These are phyloP conservation scores for Martiniozyma abietophila DNA, from an alignment of 805 yeast species.

Conservation along the genomic window DNA sequence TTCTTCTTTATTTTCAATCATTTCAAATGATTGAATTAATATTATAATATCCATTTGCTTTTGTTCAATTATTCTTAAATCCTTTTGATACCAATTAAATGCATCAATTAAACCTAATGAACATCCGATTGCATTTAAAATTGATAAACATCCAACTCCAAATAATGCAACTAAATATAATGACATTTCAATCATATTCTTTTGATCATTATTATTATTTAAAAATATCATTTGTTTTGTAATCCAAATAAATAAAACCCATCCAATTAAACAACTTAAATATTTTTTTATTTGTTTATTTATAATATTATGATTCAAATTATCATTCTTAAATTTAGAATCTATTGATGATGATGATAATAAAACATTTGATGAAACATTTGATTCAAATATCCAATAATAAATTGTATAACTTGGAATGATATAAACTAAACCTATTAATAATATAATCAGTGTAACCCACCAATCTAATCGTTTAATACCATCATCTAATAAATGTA, in stretches of 20 bases:
- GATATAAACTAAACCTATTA: constrained; percentile 31
- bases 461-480: constrained; percentile 30
- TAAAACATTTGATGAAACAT: too few species aligned
- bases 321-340: too few species aligned
- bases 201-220: too few species aligned
- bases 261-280: constrained; percentile 11
- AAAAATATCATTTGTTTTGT: constrained; percentile 8
- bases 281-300: not conserved
- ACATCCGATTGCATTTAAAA: constrained; percentile 45
- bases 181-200: constrained; percentile 23
- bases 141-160: constrained; percentile 42
- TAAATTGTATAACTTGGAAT: constrained; percentile 31
- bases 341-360: too few species aligned
- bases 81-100: constrained; percentile 9
- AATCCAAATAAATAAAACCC: constrained; percentile 26
- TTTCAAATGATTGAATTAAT: constrained; percentile 23
- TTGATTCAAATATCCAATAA: constrained; percentile 7
- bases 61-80: constrained; percentile 17
- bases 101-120: constrained; percentile 33
- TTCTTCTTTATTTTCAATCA: not conserved
- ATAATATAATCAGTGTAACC: constrained; percentile 30
- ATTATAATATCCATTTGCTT: constrained; percentile 20
- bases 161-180: constrained; percentile 37
- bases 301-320: too few species aligned
- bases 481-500: constrained; percentile 16